These are phyloP conservation scores for Colletotrichum musicola DNA, from an alignment of 2,329 filamentous ascomycete genomes.

Conservation along the genomic window DNA sequence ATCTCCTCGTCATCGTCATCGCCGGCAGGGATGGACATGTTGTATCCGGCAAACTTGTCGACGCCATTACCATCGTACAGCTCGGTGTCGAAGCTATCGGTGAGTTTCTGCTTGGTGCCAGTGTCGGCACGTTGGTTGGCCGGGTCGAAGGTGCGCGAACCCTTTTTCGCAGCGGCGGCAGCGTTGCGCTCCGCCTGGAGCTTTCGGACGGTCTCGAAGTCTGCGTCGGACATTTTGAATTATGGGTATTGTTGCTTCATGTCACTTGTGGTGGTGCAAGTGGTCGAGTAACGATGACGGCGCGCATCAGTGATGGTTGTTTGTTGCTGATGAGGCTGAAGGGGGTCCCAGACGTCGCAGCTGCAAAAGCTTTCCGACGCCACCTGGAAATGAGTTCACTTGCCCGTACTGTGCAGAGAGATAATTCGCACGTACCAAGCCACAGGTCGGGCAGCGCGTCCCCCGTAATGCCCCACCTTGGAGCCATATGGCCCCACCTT, in stretches of 20 bases:
- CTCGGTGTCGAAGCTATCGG: constrained; percentile 87
- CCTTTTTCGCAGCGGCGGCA: constrained; percentile 81
- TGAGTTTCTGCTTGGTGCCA: constrained; percentile 91
- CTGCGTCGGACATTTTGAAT: constrained; percentile 77
- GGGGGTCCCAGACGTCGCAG: constrained; percentile 31
- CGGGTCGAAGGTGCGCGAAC: constrained; percentile 82
- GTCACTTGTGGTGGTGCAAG: constrained; percentile 39
- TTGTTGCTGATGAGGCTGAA: constrained; percentile 44
- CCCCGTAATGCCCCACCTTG: too few species aligned
- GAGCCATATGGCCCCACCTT: too few species aligned
- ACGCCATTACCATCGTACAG: constrained; percentile 84
- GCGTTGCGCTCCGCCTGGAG: constrained; percentile 95
- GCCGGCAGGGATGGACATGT: constrained; percentile 85
- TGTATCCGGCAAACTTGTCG: constrained; percentile 91
- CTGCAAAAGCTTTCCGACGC: constrained; percentile 46
- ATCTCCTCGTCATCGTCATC: constrained; percentile 85
- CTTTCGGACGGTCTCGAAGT: constrained; percentile 88
- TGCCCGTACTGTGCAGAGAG: too few species aligned
- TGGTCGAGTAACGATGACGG: constrained; percentile 37
- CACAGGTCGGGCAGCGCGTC: too few species aligned
- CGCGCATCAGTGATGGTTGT: constrained; percentile 43
- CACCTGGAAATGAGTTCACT: constrained; percentile 47
- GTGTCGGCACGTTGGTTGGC: constrained; percentile 84
- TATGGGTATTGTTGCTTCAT: constrained; percentile 53
- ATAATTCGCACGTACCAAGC: too few species aligned